A percentile compares a stretch with the other conserved stretches of the same genome.
phyloP scores from a whole-genome alignment of 306 rosid species.

The Herpetospermum pedunculosum region DNA sequence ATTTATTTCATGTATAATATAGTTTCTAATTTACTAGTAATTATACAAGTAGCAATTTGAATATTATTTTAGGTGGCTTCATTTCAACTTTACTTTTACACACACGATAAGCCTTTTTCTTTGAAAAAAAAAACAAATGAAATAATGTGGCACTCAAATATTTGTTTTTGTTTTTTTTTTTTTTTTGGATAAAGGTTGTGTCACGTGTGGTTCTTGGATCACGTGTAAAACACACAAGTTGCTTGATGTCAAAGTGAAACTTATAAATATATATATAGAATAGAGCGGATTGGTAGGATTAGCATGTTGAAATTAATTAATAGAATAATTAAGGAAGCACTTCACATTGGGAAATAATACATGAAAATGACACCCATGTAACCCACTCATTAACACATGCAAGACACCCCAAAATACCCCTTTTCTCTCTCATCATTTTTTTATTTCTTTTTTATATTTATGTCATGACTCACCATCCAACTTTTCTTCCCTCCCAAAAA shows the following conservation, averaged over 20 bases:
- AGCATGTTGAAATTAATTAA: background rate
- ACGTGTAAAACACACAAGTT: constrained; percentile 6
- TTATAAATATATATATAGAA: background rate
- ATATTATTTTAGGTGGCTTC: background rate
- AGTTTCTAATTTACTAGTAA: background rate
- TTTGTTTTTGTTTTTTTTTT: background rate
- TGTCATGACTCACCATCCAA: background rate
- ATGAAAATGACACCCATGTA: background rate
- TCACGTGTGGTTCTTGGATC: constrained; percentile 9
- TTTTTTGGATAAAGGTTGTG: background rate
- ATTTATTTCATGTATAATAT: background rate
- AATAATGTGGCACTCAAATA: background rate
- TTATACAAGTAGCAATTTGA: background rate
- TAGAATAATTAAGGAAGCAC: background rate
- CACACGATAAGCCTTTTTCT: background rate
- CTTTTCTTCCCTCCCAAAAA: no score
- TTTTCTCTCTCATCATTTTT: background rate
- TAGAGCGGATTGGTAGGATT: background rate
- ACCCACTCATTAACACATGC: background rate
- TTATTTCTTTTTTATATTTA: background rate
- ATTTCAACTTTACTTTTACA: background rate
- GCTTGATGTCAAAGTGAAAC: background rate
- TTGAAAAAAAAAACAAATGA: background rate
- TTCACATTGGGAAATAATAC: background rate
- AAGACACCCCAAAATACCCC: background rate